Base-by-base conservation (phyloP, 352 stramenopile species). In the Phytopythium vexans region DNA sequence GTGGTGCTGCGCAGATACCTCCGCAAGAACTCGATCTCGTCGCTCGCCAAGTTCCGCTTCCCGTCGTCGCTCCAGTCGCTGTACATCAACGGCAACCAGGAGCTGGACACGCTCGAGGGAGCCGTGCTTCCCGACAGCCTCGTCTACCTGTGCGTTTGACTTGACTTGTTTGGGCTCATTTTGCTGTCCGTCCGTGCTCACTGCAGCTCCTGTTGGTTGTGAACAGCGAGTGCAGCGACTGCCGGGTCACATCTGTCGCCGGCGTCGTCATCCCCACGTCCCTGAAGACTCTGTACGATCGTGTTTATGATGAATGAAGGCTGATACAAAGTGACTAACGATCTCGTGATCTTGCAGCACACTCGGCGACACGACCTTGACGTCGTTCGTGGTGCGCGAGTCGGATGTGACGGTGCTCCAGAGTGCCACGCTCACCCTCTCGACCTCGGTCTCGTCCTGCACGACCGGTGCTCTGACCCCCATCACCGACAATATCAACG, bases 81-180 rank as follows among this genome's bases (percentile, higher is more conserved):
- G 21, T 70, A 58, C 44, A 51, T 82, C 9, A 74, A 67, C 41
- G 68, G 70, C 8, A 87, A 87, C 49, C 38, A 58, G 39, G 54
- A 76, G 31, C 64, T 80, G 21, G 62, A 64, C 7, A 70, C 64
- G 16, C 52, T 87, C 41, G 41, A 77, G 40, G 72, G 70, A 14
- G 59, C 68, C 39, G 64, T 77, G 11, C 59, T 87, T 15, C 73
- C 76, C 0, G 60, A 74, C 43, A 68, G 57, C 8, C 54, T 87
- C n/a, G 45, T 64, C 45, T 64, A 66, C 8, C 42, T 75, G 60
- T 75, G 48, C 46, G 53, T 56, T 41, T 12, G 37, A 52, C 4
- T 33, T 57, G 52, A 40, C n/a, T 35, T n/a, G 11, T 7, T 9
- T 37, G 8, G 3, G 9, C 10, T 21, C n/a, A 12, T 31, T n/a